These are phyloP conservation scores for Candida vartiovaarae DNA, from an alignment of 805 yeast genomes.

Conservation along the genomic window DNA sequence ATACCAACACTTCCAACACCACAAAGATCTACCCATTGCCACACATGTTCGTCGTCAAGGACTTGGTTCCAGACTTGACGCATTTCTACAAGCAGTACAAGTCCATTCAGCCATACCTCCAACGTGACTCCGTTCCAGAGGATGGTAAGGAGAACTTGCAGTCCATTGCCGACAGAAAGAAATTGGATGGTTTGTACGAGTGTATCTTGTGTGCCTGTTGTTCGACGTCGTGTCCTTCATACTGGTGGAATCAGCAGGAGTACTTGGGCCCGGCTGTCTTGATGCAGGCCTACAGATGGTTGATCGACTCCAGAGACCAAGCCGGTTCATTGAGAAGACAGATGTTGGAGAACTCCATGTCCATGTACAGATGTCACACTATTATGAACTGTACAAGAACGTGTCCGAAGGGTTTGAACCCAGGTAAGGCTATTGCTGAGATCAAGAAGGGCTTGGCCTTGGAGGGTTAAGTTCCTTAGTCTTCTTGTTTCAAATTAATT, in stretches of 20 bases:
- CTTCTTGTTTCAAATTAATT: too few relatives aligned
- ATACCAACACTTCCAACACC: conserved; percentile 65
- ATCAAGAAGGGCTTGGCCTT: conserved; percentile 86
- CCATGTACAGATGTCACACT: conserved; percentile 97
- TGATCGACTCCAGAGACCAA: conserved; percentile 93
- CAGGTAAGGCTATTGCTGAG: conserved; percentile 95
- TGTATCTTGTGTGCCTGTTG: conserved; percentile 98
- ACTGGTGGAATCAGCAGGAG: conserved; percentile 99
- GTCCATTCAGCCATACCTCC: conserved; percentile 94
- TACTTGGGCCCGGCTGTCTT: conserved; percentile 97
- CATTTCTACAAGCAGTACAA: conserved; percentile 98
- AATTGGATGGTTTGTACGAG: conserved; percentile 94
- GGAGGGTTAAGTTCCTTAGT: neutral
- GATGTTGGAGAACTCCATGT: conserved; percentile 94
- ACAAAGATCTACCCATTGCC: conserved; percentile 94
- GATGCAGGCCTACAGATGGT: conserved; percentile 99
- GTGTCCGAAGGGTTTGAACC: conserved; percentile 98
- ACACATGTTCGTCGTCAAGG: conserved; percentile 96
- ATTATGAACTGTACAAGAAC: conserved; percentile 98
- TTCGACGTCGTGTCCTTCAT: conserved; percentile 97
- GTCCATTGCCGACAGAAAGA: conserved; percentile 86
- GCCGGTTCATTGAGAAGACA: conserved; percentile 76
- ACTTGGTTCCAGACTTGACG: conserved; percentile 95
- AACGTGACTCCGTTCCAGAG: conserved; percentile 65
- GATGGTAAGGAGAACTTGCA: conserved; percentile 94